phyloP scores from a whole-genome alignment of 176 grass and related monocot species.

The Cenchrus americanus region DNA sequence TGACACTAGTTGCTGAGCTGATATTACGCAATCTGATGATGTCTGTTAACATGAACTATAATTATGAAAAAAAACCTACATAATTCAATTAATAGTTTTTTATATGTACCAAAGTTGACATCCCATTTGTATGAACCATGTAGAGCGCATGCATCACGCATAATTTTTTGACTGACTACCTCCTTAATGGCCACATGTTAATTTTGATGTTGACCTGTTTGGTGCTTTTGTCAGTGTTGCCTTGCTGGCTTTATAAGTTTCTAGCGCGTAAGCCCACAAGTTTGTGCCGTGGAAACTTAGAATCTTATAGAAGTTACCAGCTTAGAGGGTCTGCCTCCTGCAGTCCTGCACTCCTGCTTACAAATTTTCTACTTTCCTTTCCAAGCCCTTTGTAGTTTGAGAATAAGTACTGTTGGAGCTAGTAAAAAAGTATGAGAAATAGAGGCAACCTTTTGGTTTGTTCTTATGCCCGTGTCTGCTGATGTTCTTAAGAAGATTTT shows the following conservation, averaged over 20 bases:
- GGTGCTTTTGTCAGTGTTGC: not conserved
- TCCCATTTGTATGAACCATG: slow-evolving; percentile 4
- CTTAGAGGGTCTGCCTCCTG: not conserved
- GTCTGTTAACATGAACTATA: not conserved
- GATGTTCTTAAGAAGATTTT: not conserved
- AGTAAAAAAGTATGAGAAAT: not conserved
- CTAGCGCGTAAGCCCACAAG: not conserved
- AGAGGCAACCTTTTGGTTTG: not conserved
- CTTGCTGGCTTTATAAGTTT: not conserved
- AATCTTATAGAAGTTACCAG: not conserved
- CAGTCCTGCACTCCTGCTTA: too few relatives aligned
- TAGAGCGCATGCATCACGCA: not conserved
- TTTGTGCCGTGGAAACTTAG: not conserved
- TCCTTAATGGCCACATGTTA: not conserved
- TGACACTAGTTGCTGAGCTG: not conserved
- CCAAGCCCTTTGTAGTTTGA: not conserved
- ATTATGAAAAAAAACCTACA: slow-evolving; percentile 13
- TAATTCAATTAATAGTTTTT: not conserved
- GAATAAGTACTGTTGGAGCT: not conserved
- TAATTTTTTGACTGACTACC: not conserved
- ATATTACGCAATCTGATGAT: not conserved
- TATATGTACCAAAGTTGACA: not conserved
- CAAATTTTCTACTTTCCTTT: not conserved
- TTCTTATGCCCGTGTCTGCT: not conserved
- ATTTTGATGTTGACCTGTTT: not conserved